Evolutionary conservation across 2,329 filamentous ascomycete species (phyloP), one percentile per base, ranked within the genome.

Genomic region (Cyphellophora attinorum): DNA sequence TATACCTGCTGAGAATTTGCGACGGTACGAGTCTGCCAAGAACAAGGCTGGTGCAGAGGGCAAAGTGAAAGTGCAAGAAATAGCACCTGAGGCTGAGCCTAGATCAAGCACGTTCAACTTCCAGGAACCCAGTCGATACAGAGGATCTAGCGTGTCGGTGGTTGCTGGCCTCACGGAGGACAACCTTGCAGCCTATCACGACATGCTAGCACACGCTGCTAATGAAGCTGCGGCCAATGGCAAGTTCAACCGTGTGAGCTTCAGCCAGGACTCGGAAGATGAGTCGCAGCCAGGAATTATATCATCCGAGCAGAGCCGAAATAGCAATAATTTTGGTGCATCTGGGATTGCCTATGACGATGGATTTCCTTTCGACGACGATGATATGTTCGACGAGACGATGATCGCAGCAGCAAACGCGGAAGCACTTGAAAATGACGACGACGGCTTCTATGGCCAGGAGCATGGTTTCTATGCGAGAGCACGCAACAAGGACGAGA

Each of bases 351-450:
- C 62, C 5, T 58, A 64, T 18, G 54, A 55, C 14, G 64, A 74
- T 31, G 64, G 68, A 34, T 65, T 68, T 35, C 63, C 65, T 30
- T 74, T 73, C 36, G 69, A 72, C 46, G 69, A 72, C 46, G 74
- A 76, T 39, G 76, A 79, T 29, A 70, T 83, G 33, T 83, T 85
- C 39, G 86, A 96, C 46, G 88, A 95, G 49, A 77, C 79, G 19
- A 91, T 96, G 48, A 93, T 98, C 40, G 89, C 88, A 0, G 91
- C 86, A 38, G 91, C 91, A 4, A 98, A 98, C 49, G 88, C 89
- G 1, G 88, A 91, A 54, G 91, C 83, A 1, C 68, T 98, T 5
- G 89, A 91, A 29, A 88, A 85, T 47, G 91, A 98, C 51, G 80
- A 80, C 5, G 89, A 95, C 44, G 89, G 85, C 1, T 93, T 91